These are phyloP conservation scores for Haplosporangium sp. DNA, from an alignment of 371 early-diverging fungal species.

Conservation along the genomic window DNA sequence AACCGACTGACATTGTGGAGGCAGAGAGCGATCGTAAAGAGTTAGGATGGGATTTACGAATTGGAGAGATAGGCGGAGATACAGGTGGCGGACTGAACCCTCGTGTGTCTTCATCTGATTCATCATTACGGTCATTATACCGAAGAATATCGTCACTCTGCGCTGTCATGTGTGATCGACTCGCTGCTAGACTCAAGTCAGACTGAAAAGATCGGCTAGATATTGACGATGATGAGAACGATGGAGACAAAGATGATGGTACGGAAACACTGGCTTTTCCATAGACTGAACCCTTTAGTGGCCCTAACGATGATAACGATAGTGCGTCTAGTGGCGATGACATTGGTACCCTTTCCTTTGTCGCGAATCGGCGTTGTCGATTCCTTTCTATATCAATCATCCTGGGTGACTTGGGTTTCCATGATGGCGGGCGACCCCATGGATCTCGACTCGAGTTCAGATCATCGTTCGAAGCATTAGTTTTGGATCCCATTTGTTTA, in stretches of 20 bases:
- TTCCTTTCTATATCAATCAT: constrained; percentile 50
- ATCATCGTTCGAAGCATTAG: background rate
- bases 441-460: constrained; percentile 24
- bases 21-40: background rate
- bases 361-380: constrained; percentile 10
- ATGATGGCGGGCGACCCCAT: constrained; percentile 54
- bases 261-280: constrained; percentile 22
- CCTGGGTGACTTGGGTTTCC: constrained; percentile 46
- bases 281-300: constrained; percentile 40
- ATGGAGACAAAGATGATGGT: constrained; percentile 12
- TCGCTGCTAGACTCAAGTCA: constrained; percentile 8
- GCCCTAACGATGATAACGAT: constrained; percentile 17
- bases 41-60: constrained; percentile 9
- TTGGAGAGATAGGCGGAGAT: constrained; percentile 43
- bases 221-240: constrained; percentile 15
- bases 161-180: background rate
- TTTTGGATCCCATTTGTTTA: too few relatives aligned
- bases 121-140: background rate
- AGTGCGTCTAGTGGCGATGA: constrained; percentile 8
- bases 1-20: constrained; percentile 4
- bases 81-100: constrained; percentile 43
- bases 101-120: constrained; percentile 27
- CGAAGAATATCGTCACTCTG: background rate
- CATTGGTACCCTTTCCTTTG: constrained; percentile 4
- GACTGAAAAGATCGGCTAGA: constrained; percentile 15